Percentiles rank a stretch among this genome's conserved stretches.
Conservation (phyloP, 352 stramenopile genomes). For the Phytophthora pseudosyringae region DNA sequence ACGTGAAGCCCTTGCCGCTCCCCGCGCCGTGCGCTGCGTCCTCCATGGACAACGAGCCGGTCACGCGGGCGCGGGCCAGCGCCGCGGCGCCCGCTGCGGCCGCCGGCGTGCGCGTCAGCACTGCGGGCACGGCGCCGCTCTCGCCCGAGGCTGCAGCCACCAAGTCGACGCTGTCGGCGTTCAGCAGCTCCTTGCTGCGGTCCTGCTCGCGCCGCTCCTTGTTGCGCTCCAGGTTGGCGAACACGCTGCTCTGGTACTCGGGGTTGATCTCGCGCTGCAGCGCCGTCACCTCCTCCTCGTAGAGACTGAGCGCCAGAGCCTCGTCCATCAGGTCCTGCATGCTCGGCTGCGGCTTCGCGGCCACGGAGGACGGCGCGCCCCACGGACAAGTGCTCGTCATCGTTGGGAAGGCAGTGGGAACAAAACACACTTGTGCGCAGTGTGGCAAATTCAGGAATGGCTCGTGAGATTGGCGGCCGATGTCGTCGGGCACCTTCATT, state of each 20-base stretch:
- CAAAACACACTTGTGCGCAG: not conserved
- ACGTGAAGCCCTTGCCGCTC: constrained; percentile 57
- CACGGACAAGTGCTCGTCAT: constrained; percentile 42
- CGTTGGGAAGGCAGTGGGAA: not conserved
- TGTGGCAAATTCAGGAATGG: constrained; percentile 36
- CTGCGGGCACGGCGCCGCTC: constrained; percentile 10
- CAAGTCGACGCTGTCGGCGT: constrained; percentile 50
- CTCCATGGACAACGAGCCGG: constrained; percentile 48
- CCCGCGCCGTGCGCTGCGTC: constrained; percentile 46
- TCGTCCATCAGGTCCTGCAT: constrained; percentile 83
- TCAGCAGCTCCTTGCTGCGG: constrained; percentile 41
- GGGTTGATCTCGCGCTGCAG: constrained; percentile 50
- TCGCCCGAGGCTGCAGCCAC: constrained; percentile 24
- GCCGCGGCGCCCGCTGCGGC: constrained; percentile 20
- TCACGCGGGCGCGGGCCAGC: constrained; percentile 30
- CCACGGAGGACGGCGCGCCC: constrained; percentile 12
- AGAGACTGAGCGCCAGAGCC: constrained; percentile 63
- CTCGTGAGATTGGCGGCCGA: not conserved
- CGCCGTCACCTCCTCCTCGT: constrained; percentile 60
- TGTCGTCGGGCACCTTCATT: constrained; percentile 17
- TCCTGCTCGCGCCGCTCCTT: constrained; percentile 43
- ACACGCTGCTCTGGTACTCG: constrained; percentile 44
- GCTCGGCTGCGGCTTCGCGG: constrained; percentile 28
- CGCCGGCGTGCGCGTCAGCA: constrained; percentile 33
- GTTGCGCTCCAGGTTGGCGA: constrained; percentile 43